A percentile compares a stretch with the other conserved stretches of the same genome.
phyloP scores from a whole-genome alignment of 1,139 yeast genomes.

The Debaryomyces robertsiae region DNA sequence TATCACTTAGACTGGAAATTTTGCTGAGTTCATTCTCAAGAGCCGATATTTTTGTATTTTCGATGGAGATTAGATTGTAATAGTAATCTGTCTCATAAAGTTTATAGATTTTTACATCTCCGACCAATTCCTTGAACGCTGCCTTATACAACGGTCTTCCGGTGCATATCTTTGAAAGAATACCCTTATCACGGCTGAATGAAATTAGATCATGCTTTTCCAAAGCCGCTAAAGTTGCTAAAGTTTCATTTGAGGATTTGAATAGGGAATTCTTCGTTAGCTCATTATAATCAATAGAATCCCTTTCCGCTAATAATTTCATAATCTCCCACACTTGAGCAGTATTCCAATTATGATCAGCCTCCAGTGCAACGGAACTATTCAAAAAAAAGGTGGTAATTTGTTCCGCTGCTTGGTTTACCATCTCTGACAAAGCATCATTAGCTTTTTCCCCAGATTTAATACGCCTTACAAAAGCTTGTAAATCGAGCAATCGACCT shows the following conservation, averaged over 20 bases:
- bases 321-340: conserved; percentile 91
- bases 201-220: conserved; percentile 80
- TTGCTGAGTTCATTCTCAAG: conserved; percentile 72
- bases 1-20: conserved; percentile 51
- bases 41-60: conserved; percentile 62
- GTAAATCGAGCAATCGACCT: conserved; percentile 92
- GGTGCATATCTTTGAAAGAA: conserved; percentile 63
- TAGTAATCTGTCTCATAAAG: conserved; percentile 67
- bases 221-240: conserved; percentile 60
- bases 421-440: conserved; percentile 78
- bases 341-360: conserved; percentile 56
- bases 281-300: conserved; percentile 51
- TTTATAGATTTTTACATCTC: conserved; percentile 58
- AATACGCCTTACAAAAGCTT: conserved; percentile 84
- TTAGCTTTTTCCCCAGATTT: conserved; percentile 82
- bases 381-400: conserved; percentile 77
- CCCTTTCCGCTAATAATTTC: conserved; percentile 57
- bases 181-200: conserved; percentile 72
- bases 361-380: conserved; percentile 25
- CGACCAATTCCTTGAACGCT: conserved; percentile 69
- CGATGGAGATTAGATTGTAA: conserved; percentile 55
- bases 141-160: conserved; percentile 86
- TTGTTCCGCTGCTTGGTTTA: conserved; percentile 84
- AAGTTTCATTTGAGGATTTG: conserved; percentile 54
- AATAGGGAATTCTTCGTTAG: conserved; percentile 64